phyloP scores from a whole-genome alignment of 179 eudicot species.

The Spinacia oleracea region DNA sequence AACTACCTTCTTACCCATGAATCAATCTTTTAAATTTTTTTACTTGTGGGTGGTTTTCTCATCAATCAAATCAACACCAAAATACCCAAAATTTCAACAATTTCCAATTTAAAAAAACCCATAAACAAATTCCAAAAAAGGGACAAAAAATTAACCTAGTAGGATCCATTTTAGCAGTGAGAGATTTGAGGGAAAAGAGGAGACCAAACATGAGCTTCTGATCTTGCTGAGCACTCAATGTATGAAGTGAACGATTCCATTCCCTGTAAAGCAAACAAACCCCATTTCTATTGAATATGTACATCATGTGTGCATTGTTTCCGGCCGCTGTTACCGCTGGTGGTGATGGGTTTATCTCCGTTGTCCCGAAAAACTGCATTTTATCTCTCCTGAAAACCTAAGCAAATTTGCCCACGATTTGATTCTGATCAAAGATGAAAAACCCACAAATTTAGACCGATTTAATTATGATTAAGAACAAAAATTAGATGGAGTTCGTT shows the following conservation, averaged over 20 bases:
- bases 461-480: background rate
- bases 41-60: background rate
- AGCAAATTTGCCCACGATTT: background rate
- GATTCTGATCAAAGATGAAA: slow-evolving; percentile 8
- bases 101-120: background rate
- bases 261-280: slow-evolving; percentile 82
- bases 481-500: background rate
- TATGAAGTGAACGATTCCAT: slow-evolving; percentile 87
- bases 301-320: slow-evolving; percentile 92
- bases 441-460: background rate
- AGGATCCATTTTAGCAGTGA: slow-evolving; percentile 54
- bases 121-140: background rate
- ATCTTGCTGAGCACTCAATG: slow-evolving; percentile 77
- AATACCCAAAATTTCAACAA: slow-evolving; percentile 2
- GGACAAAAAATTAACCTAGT: background rate
- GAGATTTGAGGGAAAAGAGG: slow-evolving; percentile 86
- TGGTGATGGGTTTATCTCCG: slow-evolving; percentile 91
- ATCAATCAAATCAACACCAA: slow-evolving; percentile 14
- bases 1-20: slow-evolving; percentile 9
- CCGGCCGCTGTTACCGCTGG: slow-evolving; percentile 76
- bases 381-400: slow-evolving; percentile 5
- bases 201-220: slow-evolving; percentile 96
- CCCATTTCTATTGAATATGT: slow-evolving; percentile 88
- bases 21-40: background rate
- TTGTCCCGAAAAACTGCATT: slow-evolving; percentile 89